These are phyloP conservation scores for Penicillium angulare DNA, from an alignment of 495 filamentous ascomycete species.

Conservation along the genomic window DNA sequence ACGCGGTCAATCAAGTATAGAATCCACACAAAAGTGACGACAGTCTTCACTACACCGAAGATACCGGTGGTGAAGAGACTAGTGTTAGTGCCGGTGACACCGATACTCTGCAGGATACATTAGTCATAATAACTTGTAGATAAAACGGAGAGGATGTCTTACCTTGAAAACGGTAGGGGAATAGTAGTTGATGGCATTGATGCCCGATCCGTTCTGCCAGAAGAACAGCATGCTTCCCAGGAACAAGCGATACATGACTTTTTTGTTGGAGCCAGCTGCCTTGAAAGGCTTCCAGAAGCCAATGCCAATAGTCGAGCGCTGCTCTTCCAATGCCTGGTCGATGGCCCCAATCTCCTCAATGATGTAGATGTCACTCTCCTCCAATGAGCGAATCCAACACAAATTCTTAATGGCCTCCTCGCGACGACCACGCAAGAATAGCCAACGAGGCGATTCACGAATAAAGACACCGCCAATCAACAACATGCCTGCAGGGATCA, in stretches of 20 bases:
- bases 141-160: not conserved
- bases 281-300: conserved; percentile 72
- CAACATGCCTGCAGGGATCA: conserved; percentile 51
- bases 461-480: conserved; percentile 48
- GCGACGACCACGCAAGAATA: conserved; percentile 46
- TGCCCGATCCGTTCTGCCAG: conserved; percentile 66
- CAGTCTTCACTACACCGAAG: conserved; percentile 56
- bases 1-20: conserved; percentile 70
- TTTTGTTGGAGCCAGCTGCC: conserved; percentile 50
- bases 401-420: conserved; percentile 58
- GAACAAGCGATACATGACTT: conserved; percentile 66
- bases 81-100: conserved; percentile 50
- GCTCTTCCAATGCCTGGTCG: conserved; percentile 60
- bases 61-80: conserved; percentile 53
- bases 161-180: conserved; percentile 56
- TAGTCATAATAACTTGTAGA: not conserved
- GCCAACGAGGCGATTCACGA: conserved; percentile 58
- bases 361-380: conserved; percentile 60
- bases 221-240: conserved; percentile 66
- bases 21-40: conserved; percentile 62
- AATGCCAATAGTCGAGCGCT: conserved; percentile 55
- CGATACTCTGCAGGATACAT: conserved; percentile 42
- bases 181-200: conserved; percentile 72
- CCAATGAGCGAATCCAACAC: conserved; percentile 62
- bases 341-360: conserved; percentile 63